Base-by-base conservation (phyloP, 805 yeast genomes). In the Lipomyces japonicus region DNA sequence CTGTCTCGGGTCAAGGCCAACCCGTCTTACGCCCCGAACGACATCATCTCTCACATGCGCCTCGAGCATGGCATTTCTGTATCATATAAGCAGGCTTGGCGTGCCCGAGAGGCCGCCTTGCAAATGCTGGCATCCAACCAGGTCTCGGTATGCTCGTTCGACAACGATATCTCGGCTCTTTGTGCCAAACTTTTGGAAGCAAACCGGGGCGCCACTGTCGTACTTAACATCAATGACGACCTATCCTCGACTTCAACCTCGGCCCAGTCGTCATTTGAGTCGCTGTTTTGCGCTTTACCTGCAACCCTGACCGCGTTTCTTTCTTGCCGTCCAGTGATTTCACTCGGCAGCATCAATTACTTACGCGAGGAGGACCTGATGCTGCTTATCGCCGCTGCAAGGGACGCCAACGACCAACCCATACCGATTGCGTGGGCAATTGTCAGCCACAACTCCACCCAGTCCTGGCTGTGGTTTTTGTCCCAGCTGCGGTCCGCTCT, bases 41-140 rank as follows among this genome's bases (percentile, higher is more conserved):
- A 51, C 6, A 46, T 51, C 38, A 46, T 51, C 25, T 34, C 34
- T 9, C 35, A 41, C 24, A 51, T 51, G n/a, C 39, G 22, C 35
- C 23, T 22, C 14, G 18, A 32, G 22, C 55, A 51, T 25, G 46
- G 46, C 36, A 31, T 51, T 39, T 26, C 47, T 14, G 39, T 51
- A 28, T 46, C 55, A 7, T 51, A 51, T 46, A 51, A 51, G 41
- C 55, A 51, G 19, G 55, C 55, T 14, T 51, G 55, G 55, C 51
- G 55, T 9, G 55, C 55, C n/a, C 51, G 51, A 6, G 55, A 51
- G 21, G 45, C 44, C 34, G 55, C 48, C 9, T 4, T 46, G 6
- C 39, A 30, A 18, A 34, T 50, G 18, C 39, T 50, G 2, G 39
- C 35, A 14, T n/a, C n/a, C n/a, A n/a, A n/a, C n/a, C n/a, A n/a